phyloP scores from a whole-genome alignment of 257 asterid genomes.

The Scutellaria galericulata region DNA sequence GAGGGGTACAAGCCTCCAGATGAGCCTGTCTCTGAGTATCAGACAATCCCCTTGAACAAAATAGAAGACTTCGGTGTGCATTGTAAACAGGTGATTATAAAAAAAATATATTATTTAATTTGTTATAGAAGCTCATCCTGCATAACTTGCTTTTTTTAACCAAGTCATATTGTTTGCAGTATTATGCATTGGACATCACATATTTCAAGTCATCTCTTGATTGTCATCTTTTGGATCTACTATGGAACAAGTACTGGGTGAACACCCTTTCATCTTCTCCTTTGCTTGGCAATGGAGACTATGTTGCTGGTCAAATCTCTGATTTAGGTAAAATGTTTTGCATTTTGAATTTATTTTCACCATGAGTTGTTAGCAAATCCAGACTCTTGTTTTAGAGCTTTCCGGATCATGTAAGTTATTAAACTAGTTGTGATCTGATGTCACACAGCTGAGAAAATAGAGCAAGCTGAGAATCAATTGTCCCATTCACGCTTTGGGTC shows the following conservation, averaged over 20 bases:
- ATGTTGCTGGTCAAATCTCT: slow-evolving; percentile 96
- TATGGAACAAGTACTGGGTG: slow-evolving; percentile 99
- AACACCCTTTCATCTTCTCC: slow-evolving; percentile 98
- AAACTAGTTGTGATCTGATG: slow-evolving; percentile 23
- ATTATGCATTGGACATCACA: slow-evolving; percentile 92
- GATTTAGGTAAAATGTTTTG: slow-evolving; percentile 70
- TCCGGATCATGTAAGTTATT: slow-evolving; percentile 16
- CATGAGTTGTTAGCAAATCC: slow-evolving; percentile 20
- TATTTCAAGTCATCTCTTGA: slow-evolving; percentile 95
- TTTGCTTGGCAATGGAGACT: slow-evolving; percentile 97
- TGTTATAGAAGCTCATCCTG: slow-evolving; percentile 20
- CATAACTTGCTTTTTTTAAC: slow-evolving; percentile 23
- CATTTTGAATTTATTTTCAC: slow-evolving; percentile 13
- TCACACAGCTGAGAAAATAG: slow-evolving; percentile 91
- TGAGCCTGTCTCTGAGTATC: slow-evolving; percentile 94
- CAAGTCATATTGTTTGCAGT: slow-evolving; percentile 52
- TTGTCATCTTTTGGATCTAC: slow-evolving; percentile 85
- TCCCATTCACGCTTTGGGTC: slow-evolving; percentile 87
- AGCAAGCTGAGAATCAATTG: slow-evolving; percentile 96
- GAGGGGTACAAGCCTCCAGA: slow-evolving; percentile 96
- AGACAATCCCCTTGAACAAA: slow-evolving; percentile 95
- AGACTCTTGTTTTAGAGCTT: slow-evolving; percentile 19
- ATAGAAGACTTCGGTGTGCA: slow-evolving; percentile 99
- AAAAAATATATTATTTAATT: background rate
- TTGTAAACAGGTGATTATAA: slow-evolving; percentile 84